These are phyloP conservation scores for Pseudogymnoascus sp. DNA, from an alignment of 2,329 filamentous ascomycete species.

Conservation along the genomic window DNA sequence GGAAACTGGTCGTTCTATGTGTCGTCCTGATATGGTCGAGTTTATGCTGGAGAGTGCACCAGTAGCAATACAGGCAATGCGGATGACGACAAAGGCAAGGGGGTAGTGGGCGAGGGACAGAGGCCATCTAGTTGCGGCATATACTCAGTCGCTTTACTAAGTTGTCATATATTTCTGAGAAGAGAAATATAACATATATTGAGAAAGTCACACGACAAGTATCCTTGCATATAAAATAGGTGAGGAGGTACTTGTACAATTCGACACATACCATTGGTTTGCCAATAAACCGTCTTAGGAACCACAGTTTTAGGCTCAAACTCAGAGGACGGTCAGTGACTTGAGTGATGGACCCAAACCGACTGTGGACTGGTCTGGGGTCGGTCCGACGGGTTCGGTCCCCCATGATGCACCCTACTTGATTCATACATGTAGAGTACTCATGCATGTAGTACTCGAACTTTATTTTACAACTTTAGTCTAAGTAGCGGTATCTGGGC, in stretches of 20 bases:
- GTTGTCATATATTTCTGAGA: not conserved
- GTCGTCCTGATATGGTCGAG: not conserved
- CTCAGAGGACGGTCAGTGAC: not conserved
- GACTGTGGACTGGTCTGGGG: not conserved
- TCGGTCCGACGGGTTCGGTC: conserved; percentile 1
- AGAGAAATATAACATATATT: not conserved
- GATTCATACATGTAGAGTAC: not conserved
- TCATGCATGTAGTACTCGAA: not conserved
- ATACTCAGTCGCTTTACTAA: not conserved
- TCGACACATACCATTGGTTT: not conserved
- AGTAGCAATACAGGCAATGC: not conserved
- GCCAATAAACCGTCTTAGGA: not conserved
- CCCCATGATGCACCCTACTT: not conserved
- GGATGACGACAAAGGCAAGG: not conserved
- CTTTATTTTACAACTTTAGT: not conserved
- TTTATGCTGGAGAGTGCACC: not conserved
- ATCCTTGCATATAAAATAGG: not conserved
- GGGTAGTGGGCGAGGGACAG: not conserved
- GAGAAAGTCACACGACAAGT: not conserved
- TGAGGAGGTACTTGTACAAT: not conserved
- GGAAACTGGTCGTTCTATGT: not conserved
- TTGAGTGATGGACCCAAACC: not conserved
- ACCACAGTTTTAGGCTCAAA: not conserved
- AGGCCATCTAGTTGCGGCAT: not conserved
- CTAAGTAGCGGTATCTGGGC: not conserved